These are phyloP conservation scores for Piper longum DNA, from an alignment of 164 flowering plant species.

Conservation along the genomic window DNA sequence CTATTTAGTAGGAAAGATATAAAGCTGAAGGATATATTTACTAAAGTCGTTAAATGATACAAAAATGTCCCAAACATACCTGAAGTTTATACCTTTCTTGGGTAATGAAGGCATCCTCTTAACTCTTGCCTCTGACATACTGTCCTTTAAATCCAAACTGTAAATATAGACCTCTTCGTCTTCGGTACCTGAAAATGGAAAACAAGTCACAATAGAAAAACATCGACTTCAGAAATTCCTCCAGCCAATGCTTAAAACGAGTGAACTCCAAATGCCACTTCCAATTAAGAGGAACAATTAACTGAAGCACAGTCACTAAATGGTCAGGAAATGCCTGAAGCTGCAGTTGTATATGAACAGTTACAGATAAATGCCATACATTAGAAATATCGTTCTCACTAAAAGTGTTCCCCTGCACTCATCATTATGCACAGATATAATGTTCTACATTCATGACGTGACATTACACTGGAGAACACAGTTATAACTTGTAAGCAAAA, in stretches of 20 bases:
- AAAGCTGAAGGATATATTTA: not conserved
- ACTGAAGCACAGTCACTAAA: too few species aligned
- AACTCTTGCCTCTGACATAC: not conserved
- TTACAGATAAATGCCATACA: too few species aligned
- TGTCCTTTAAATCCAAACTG: not conserved
- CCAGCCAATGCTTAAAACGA: not conserved
- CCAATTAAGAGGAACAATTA: too few species aligned
- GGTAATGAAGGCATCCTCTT: not conserved
- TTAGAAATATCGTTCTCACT: too few species aligned
- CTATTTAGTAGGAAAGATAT: too few species aligned
- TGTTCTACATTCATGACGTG: too few species aligned
- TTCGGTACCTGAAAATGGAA: not conserved
- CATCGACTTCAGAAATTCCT: not conserved
- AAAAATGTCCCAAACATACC: not conserved
- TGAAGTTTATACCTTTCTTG: not conserved
- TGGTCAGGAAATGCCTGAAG: too few species aligned
- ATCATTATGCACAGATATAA: too few species aligned
- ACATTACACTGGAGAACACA: too few species aligned
- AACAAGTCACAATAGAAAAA: not conserved
- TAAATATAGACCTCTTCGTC: not conserved
- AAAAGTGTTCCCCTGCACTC: too few species aligned
- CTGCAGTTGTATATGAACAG: too few species aligned
- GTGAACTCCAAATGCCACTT: not conserved
- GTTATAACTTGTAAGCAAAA: too few species aligned
- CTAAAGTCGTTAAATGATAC: not conserved